A percentile compares a stretch with the other conserved stretches of the same genome.
Conservation (phyloP, 768 basidiomycete genomes). For the Tricholoma sp. region DNA sequence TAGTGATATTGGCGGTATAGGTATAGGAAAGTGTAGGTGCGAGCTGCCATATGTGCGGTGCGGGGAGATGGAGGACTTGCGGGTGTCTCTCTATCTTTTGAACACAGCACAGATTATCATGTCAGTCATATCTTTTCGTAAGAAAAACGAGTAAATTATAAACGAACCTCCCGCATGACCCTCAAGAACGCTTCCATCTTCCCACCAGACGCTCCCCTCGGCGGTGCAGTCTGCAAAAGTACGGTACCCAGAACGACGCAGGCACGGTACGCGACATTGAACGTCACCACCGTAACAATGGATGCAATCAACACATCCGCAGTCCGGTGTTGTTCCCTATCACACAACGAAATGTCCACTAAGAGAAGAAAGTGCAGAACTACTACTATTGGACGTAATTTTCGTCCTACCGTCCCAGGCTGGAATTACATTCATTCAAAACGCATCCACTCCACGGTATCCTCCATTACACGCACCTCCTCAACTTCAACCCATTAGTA, state of each 20-base stretch:
- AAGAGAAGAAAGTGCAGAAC: no score
- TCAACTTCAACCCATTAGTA: no score
- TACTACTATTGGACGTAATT: no score
- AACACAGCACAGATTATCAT: no score
- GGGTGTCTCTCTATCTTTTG: conserved; percentile 78
- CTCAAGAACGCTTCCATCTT: conserved; percentile 81
- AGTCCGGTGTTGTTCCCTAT: conserved; percentile 46
- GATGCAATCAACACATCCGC: conserved; percentile 87
- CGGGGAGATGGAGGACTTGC: conserved; percentile 74
- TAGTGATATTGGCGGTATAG: not conserved
- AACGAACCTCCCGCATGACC: not conserved
- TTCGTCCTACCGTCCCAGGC: no score
- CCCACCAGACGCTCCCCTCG: conserved; percentile 48
- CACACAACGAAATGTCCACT: not conserved
- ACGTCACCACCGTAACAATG: conserved; percentile 71
- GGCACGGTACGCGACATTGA: conserved; percentile 79
- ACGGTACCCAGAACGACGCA: conserved; percentile 81
- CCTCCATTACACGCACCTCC: no score
- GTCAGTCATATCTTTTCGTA: no score
- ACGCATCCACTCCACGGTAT: no score
- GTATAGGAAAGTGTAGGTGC: conserved; percentile 34
- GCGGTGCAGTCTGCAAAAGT: conserved; percentile 85
- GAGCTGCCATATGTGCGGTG: conserved; percentile 89
- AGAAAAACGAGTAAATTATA: not conserved
- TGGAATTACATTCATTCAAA: no score